These are phyloP conservation scores for Entophlyctis luteolus DNA, from an alignment of 192 early-diverging fungal genomes.

Conservation along the genomic window DNA sequence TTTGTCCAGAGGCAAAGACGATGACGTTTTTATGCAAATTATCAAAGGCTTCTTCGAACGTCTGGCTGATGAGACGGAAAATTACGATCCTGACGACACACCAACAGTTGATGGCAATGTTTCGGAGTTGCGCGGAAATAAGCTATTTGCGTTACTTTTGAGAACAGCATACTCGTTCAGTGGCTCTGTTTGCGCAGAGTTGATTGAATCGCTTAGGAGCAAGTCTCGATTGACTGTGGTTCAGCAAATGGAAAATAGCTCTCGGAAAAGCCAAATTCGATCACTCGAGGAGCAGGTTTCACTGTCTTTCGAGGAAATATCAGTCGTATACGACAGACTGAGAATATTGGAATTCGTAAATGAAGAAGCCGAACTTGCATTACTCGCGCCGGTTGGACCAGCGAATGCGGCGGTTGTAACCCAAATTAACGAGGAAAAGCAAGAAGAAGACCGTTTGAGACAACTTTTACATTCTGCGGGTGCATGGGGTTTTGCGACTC, in stretches of 20 bases:
- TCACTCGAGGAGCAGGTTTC: constrained; percentile 53
- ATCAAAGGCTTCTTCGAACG: constrained; percentile 53
- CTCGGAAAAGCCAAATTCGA: constrained; percentile 50
- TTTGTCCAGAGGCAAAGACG: constrained; percentile 42
- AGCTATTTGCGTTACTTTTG: constrained; percentile 42
- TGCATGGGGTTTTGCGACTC: constrained; percentile 42
- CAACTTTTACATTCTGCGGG: constrained; percentile 28
- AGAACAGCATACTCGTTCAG: constrained; percentile 42
- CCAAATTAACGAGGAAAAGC: constrained; percentile 7
- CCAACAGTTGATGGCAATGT: constrained; percentile 11
- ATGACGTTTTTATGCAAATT: constrained; percentile 53
- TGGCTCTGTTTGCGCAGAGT: constrained; percentile 38
- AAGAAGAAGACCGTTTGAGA: constrained; percentile 43
- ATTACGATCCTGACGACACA: constrained; percentile 3
- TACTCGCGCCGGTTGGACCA: constrained; percentile 20
- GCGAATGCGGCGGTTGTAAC: neutral
- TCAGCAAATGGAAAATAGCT: constrained; percentile 56
- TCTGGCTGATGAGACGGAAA: constrained; percentile 30
- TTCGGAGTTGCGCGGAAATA: constrained; percentile 33
- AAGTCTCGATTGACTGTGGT: constrained; percentile 50
- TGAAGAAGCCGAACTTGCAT: constrained; percentile 43
- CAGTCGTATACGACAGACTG: constrained; percentile 48
- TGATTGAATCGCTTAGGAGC: constrained; percentile 47
- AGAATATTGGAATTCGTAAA: constrained; percentile 44
- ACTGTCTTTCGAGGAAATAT: constrained; percentile 50